phyloP scores from a whole-genome alignment of 805 yeast genomes.

The Lipomyces spencermartinsiae region DNA sequence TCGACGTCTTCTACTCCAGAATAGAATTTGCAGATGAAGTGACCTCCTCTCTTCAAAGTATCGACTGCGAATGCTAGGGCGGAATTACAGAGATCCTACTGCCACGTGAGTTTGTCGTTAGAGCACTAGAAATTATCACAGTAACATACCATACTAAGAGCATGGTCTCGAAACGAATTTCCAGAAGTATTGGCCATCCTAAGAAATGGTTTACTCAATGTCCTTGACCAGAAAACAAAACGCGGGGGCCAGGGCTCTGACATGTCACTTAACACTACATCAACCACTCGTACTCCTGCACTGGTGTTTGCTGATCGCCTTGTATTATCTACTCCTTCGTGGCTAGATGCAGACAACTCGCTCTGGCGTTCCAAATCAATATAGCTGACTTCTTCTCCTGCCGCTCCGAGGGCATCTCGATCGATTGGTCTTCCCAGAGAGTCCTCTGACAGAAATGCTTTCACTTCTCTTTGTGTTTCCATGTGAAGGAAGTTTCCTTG shows the following conservation, averaged over 20 bases:
- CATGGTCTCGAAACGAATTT: conserved; percentile 77
- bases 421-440: conserved; percentile 40
- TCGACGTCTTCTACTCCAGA: conserved; percentile 78
- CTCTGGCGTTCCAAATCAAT: conserved; percentile 41
- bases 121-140: background rate
- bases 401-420: conserved; percentile 6
- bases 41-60: conserved; percentile 72
- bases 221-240: conserved; percentile 60
- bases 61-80: conserved; percentile 78
- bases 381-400: conserved; percentile 31
- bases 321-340: conserved; percentile 12
- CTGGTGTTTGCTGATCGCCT: background rate
- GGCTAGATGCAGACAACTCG: conserved; percentile 33
- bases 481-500: conserved; percentile 87
- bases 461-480: conserved; percentile 63
- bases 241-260: conserved; percentile 64
- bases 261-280: conserved; percentile 81
- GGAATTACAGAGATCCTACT: conserved; percentile 83
- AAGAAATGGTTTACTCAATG: conserved; percentile 77
- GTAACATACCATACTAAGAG: conserved; percentile 68
- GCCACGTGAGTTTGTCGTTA: conserved; percentile 6
- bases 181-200: conserved; percentile 97
- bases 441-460: conserved; percentile 54
- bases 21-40: conserved; percentile 80
- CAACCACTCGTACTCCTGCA: conserved; percentile 53